Base-by-base conservation (phyloP, 1,139 yeast species). In the Meyerozyma carpophila region DNA sequence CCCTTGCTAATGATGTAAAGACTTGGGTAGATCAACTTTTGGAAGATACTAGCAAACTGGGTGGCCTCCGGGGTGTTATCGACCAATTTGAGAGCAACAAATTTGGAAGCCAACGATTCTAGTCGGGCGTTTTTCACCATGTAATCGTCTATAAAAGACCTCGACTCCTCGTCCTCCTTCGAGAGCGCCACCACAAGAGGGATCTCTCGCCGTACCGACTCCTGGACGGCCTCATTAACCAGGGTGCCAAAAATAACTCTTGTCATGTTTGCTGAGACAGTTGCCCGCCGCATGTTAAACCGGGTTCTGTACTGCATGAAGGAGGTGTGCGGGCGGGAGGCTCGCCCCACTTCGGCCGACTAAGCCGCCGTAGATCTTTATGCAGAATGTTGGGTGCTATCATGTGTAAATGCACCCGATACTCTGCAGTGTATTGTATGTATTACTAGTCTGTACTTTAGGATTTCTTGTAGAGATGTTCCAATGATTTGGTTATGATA, bases 1-100 rank as follows among this genome's bases (percentile, higher is more conserved):
- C 83, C 79, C 9, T 67, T 64, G 38, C 59, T 62, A 8, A 83
- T 68, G 43, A 79, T 65, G 59, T 66, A 77, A 47, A 76, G 63
- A 50, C 78, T 69, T 10, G 83, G 87, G 3, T 68, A 63, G 1
- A 53, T 55, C 31, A 72, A 67, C 27, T 68, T 65, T 0, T 74
- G 75, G 52, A 79, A 79, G 11, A 79, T 61, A 49, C 76, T 79
- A 38, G 69, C 63, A 51, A 84, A 81, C 50, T 65, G 66, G 1
- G 53, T 58, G 50, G 65, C 80, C 47, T 82, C 82, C 2, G 56
- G 55, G 0, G 81, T 62, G n/a, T 65, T 73, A 38, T 72, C 66
- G 1, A 60, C 45, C 32, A 83, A 58, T 50, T 68, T 66, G 41
- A 83, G 61, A 39, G 76, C 66, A 3, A 82, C 69, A 32, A 68